A percentile compares a stretch with the other conserved stretches of the same genome.
These are phyloP conservation scores for Pestalotiopsis sp. DNA, from an alignment of 2,329 filamentous ascomycete species.

Conservation along the genomic window DNA sequence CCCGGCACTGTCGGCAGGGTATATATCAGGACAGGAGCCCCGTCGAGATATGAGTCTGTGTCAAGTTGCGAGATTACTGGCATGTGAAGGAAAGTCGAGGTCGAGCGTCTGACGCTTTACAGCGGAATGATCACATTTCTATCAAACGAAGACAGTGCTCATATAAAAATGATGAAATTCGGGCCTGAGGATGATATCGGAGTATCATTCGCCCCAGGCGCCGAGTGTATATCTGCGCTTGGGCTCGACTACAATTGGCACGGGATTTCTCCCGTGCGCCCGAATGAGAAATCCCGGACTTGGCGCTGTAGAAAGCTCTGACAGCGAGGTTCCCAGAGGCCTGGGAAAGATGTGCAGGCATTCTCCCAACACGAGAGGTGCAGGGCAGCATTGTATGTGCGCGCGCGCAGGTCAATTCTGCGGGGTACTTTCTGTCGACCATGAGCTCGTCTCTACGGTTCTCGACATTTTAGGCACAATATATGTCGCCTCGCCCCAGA, in stretches of 20 bases:
- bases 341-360: neutral
- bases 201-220: conserved; percentile 4
- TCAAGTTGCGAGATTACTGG: neutral
- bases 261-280: neutral
- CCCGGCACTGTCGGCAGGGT: neutral
- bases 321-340: neutral
- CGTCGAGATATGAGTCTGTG: neutral
- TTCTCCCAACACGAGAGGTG: neutral
- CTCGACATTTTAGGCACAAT: conserved; percentile 8
- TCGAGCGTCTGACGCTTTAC: neutral
- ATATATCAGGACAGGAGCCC: neutral
- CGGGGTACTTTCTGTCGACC: neutral
- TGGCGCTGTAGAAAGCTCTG: neutral
- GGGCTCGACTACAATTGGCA: neutral
- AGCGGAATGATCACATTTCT: neutral
- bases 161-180: neutral
- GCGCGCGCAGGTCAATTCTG: neutral
- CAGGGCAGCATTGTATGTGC: neutral
- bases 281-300: neutral
- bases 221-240: neutral
- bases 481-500: neutral
- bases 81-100: neutral
- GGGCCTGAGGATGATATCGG: neutral
- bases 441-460: neutral
- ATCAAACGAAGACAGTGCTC: neutral